These are phyloP conservation scores for Eucalyptus erythrocorys DNA, from an alignment of 345 rosid species.

Conservation along the genomic window DNA sequence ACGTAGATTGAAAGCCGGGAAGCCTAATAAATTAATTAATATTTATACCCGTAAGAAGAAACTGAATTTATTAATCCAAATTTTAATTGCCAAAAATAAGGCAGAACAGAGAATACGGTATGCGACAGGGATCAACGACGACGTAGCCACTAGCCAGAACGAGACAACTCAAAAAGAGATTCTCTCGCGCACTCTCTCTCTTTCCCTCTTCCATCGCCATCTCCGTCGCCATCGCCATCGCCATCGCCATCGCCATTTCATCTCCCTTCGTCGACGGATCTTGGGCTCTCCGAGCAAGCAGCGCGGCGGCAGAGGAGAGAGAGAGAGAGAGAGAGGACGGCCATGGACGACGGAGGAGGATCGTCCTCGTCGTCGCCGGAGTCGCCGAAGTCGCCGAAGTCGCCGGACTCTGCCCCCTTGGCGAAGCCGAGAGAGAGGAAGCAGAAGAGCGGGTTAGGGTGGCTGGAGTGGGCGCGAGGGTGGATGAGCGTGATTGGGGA, in stretches of 20 bases:
- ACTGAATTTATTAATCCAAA: no score
- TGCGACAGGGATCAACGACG: neutral
- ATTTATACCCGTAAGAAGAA: neutral
- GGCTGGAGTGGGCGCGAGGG: constrained; percentile 96
- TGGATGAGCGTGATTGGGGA: constrained; percentile 62
- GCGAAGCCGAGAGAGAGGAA: constrained; percentile 4
- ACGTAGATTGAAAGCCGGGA: neutral
- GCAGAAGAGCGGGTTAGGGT: constrained; percentile 60
- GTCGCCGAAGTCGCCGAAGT: neutral
- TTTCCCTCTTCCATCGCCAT: neutral
- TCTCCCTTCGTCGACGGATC: neutral
- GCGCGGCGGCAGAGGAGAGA: neutral
- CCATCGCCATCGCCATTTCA: neutral
- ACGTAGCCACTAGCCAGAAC: neutral
- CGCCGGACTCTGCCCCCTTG: neutral
- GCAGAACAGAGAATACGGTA: neutral
- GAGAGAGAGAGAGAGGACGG: neutral
- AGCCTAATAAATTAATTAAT: neutral
- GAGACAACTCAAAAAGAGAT: neutral
- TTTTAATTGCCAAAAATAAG: neutral
- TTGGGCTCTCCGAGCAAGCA: neutral
- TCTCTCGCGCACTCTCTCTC: neutral
- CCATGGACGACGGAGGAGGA: neutral
- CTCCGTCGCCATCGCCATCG: neutral
- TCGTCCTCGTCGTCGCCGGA: neutral